Base-by-base conservation (phyloP, 148 eudicot species). In the Spergularia bocconei region DNA sequence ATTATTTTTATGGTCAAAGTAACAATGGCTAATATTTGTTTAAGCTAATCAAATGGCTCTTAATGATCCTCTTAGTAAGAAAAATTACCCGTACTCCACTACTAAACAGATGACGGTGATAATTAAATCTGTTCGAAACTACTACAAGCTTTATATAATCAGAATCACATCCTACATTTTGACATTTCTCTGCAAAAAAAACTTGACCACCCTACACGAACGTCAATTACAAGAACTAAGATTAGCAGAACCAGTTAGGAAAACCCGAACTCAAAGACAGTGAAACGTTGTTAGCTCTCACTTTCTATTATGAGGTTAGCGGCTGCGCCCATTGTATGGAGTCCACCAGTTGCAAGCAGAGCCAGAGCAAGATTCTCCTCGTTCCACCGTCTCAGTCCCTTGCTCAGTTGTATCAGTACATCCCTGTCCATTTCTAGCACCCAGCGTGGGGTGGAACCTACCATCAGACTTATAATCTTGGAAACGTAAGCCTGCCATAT, bases 401-500 rank as follows among this genome's bases (percentile, higher is more conserved):
- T 81, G 75, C 88, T 84, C 55, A 92, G 66, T 67, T 90, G 89
- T 75, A 84, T 80, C 67, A 92, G 72, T 69, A 88, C 82, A 69
- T 81, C 85, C 4, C 71, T 76, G 15, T 87, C 89, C 70, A 85
- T 79, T 69, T 92, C 98, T 75, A 73, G 36, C 64, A 92, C 86
- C 98, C 98, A 92, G 58, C 77, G 81, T 10, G 96, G 93, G 2
- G 82, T 76, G 73, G 91, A 92, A 47, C 75, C 59, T 13, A 90
- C 91, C 90, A 90, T 86, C 84, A 90, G 75, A 78, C 88, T 85
- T 70, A 89, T 58, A 55, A 90, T 82, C 47, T 86, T 87, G 0
- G 88, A 79, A 25, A 90, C 90, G 50, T 92, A 92, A 23, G 92
- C 89, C 7, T 74, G 88, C 97, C 97, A 92, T 63, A 88, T 83